Percentiles rank a stretch among this genome's conserved stretches.
phyloP scores from a whole-genome alignment of 2,329 filamentous ascomycete species.

The Cladosporium sp. region DNA sequence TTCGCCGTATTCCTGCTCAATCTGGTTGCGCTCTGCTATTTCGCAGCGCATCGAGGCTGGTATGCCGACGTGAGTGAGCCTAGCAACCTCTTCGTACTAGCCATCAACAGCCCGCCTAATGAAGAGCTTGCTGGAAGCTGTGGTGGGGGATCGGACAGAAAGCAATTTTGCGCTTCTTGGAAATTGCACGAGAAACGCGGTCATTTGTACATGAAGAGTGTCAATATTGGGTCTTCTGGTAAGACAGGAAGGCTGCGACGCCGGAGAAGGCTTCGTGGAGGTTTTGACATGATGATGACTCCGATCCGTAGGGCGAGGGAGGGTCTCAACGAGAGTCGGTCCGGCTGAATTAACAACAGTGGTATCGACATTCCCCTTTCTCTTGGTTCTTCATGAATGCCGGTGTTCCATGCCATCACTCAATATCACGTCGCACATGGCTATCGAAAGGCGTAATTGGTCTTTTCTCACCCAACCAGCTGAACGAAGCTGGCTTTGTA shows the following conservation, averaged over 20 bases:
- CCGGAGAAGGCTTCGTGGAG: slow-evolving; percentile 23
- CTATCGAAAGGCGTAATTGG: too few species aligned
- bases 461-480: too few species aligned
- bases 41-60: slow-evolving; percentile 55
- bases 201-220: slow-evolving; percentile 52
- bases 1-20: slow-evolving; percentile 64
- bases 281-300: slow-evolving; percentile 32
- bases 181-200: slow-evolving; percentile 35
- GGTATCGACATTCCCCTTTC: too few species aligned
- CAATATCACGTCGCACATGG: too few species aligned
- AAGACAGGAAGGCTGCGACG: slow-evolving; percentile 20
- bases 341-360: too few species aligned
- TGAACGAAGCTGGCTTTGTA: too few species aligned
- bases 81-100: slow-evolving; percentile 68
- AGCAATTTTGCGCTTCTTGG: slow-evolving; percentile 46
- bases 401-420: too few species aligned
- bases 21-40: slow-evolving; percentile 60
- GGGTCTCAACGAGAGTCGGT: slow-evolving; percentile 32
- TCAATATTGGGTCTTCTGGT: slow-evolving; percentile 24
- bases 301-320: slow-evolving; percentile 33
- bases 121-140: slow-evolving; percentile 52
- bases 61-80: slow-evolving; percentile 78
- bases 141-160: slow-evolving; percentile 51
- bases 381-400: too few species aligned
- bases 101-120: slow-evolving; percentile 60